Evolutionary conservation across 2,329 filamentous ascomycete species (phyloP).

Genomic region (Colletotrichum lini): DNA sequence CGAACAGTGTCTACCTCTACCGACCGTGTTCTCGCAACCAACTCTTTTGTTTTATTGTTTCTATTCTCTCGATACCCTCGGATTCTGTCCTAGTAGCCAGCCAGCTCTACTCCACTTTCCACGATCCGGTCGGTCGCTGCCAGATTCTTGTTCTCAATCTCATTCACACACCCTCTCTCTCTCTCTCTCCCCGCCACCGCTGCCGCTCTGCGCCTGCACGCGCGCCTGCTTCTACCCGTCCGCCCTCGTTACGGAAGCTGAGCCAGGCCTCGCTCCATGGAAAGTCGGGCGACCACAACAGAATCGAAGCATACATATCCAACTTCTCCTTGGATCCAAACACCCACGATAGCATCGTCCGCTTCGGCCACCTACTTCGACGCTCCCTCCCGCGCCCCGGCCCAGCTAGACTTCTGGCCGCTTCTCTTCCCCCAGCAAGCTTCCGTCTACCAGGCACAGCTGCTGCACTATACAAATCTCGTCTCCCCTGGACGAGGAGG

Average conservation of each 20-base stretch:
- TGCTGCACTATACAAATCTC: slow-evolving; percentile 76
- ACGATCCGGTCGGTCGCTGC: slow-evolving; percentile 9
- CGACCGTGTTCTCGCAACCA: slow-evolving; percentile 17
- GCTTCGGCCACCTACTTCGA: slow-evolving; percentile 45
- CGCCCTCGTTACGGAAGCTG: slow-evolving; percentile 44
- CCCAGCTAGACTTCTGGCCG: slow-evolving; percentile 68
- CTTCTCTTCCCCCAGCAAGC: slow-evolving; percentile 72
- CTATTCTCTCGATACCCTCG: slow-evolving; percentile 21
- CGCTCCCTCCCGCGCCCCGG: slow-evolving; percentile 46
- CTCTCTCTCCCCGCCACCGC: slow-evolving; percentile 9
- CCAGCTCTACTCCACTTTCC: slow-evolving; percentile 10
- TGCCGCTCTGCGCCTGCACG: slow-evolving; percentile 20
- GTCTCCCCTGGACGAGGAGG: slow-evolving; percentile 70
- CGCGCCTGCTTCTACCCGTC: slow-evolving; percentile 17
- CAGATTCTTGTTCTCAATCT: slow-evolving; percentile 27
- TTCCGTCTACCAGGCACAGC: slow-evolving; percentile 72
- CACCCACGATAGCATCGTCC: slow-evolving; percentile 45
- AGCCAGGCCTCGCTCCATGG: slow-evolving; percentile 61
- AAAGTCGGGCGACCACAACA: slow-evolving; percentile 64
- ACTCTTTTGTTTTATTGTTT: background rate
- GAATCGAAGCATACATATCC: slow-evolving; percentile 64
- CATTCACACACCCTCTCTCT: background rate
- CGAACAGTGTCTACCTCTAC: slow-evolving; percentile 25
- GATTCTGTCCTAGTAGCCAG: background rate
- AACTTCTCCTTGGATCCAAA: slow-evolving; percentile 57